Evolutionary conservation across 2,329 filamentous ascomycete genomes (phyloP).

Genomic region (Akanthomyces lecanii): DNA sequence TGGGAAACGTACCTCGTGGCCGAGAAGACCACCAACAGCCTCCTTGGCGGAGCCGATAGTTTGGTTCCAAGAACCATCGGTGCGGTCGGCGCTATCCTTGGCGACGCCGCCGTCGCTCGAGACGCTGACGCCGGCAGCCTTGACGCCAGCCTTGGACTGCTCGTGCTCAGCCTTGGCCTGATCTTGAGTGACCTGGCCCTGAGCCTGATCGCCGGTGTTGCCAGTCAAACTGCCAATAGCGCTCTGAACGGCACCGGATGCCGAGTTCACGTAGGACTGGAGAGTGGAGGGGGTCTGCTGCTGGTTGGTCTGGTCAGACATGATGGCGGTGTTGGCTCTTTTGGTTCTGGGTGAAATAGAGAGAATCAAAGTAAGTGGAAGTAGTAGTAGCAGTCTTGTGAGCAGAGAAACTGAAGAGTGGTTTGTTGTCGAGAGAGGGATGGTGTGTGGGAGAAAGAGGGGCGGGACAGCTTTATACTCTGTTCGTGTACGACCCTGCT

Average conservation of each 20-base stretch:
- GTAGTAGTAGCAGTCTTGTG: neutral
- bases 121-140: constrained; percentile 67
- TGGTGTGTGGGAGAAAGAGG: neutral
- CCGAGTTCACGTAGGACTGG: constrained; percentile 71
- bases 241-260: constrained; percentile 68
- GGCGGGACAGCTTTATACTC: constrained; percentile 15
- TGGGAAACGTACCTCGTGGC: constrained; percentile 55
- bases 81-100: constrained; percentile 68
- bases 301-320: constrained; percentile 33
- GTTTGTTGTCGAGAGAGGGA: neutral
- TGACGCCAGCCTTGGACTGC: constrained; percentile 69
- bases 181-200: constrained; percentile 62
- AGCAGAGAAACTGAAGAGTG: neutral
- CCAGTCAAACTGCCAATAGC: constrained; percentile 70
- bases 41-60: constrained; percentile 86
- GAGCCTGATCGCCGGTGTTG: constrained; percentile 59
- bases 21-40: constrained; percentile 68
- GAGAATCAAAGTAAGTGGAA: neutral
- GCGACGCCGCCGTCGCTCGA: constrained; percentile 66
- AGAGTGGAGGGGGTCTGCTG: constrained; percentile 59
- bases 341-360: neutral
- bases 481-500: neutral
- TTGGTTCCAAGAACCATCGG: constrained; percentile 76
- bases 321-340: constrained; percentile 19
- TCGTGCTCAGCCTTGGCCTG: constrained; percentile 64